Evolutionary conservation across 2,329 filamentous ascomycete species (phyloP), one percentile per base, ranked within the genome.

Genomic region (Rhexocercosporidium sp.): DNA sequence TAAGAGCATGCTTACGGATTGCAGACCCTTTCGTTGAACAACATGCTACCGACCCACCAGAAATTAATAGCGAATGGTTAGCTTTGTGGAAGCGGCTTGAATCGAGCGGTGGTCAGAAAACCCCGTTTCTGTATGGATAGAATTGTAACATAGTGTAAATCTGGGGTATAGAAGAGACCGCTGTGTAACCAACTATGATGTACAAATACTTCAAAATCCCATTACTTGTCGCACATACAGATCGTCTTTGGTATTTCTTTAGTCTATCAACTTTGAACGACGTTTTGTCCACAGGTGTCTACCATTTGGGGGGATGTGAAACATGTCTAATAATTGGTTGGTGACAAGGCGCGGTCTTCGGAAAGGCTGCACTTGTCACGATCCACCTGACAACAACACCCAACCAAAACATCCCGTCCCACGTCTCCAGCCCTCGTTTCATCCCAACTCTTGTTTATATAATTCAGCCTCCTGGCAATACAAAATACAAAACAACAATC

Each of bases 1-100:
- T 91, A n/a, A 80, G 83, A 74, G 77, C 79, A 0, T 91, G 88
- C 74, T 79, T 92, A 39, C 69, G 16, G 2, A 74, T 88, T 8
- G 86, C 84, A 0, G 85, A 91, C 70, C 85, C 85, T 0, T 71
- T 56, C 20, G 62, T 73, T 56, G 70, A 73, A 47, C 47, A 66
- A 39, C 67, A 71, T 53, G 66, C 65, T 51, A 46, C 51, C 11
- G 46, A 65, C 8, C 37, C 65, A 46, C 63, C 69, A 1, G 63
- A 69, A 16, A 46, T 60, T 4, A 49, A 56, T 9, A 65, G 70
- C 1, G 72, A 74, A 60, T 74, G 71, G 71, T 27, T 69, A 31
- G 22, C 34, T 31, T 29, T 74, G 37, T 75, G 73, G 73, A 66
- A 66, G 49, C 59, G 63, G 11, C 62, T 62, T 22, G 34, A 34